phyloP scores from a whole-genome alignment of 306 rosid species.

The Quercus agrifolia region DNA sequence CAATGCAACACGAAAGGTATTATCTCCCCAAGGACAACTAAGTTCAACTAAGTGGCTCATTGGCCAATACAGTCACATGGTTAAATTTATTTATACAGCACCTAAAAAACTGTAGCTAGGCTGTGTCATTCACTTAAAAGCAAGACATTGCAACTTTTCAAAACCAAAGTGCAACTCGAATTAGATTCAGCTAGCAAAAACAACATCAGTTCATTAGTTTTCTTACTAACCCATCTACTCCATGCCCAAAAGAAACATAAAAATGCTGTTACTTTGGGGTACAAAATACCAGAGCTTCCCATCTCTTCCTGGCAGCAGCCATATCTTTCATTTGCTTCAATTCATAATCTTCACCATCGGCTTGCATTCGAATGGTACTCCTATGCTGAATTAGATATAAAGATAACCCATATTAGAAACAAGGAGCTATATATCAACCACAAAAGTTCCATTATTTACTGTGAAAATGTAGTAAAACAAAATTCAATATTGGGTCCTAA shows the following conservation, averaged over 20 bases:
- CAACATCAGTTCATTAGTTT: background rate
- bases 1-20: no score
- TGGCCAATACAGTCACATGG: no score
- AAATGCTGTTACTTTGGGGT: background rate
- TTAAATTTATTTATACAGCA: no score
- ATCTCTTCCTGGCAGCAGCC: slow-evolving; percentile 94
- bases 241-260: background rate
- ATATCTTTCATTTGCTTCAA: slow-evolving; percentile 88
- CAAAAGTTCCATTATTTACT: background rate
- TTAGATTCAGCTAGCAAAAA: slow-evolving; percentile 5
- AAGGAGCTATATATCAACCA: background rate
- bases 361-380: slow-evolving; percentile 45
- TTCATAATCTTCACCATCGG: slow-evolving; percentile 67
- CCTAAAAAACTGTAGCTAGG: no score
- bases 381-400: slow-evolving; percentile 20
- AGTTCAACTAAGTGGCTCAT: no score
- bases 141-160: background rate
- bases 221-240: background rate
- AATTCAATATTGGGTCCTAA: background rate
- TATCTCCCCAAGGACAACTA: no score
- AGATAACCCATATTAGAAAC: slow-evolving; percentile 10
- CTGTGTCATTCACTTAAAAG: background rate
- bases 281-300: slow-evolving; percentile 87
- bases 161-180: background rate
- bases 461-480: background rate